Conservation (phyloP, 805 yeast genomes). For the Candida pini region DNA sequence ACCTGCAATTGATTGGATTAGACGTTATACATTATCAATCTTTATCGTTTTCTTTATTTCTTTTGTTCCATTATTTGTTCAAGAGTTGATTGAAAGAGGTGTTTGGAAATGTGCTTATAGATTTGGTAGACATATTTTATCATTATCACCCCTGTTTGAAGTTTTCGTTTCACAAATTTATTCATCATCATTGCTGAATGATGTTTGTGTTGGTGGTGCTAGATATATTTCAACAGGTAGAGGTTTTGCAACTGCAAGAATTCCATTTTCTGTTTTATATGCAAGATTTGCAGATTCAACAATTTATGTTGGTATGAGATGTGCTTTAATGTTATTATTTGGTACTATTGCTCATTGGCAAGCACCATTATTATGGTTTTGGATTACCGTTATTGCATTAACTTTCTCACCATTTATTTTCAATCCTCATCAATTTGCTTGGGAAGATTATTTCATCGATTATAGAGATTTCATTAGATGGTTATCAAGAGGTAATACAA, state of each 20-base stretch:
- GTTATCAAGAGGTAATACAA: constrained; percentile 86
- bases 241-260: constrained; percentile 80
- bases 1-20: constrained; percentile 76
- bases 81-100: constrained; percentile 80
- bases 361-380: constrained; percentile 92
- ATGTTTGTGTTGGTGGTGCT: constrained; percentile 80
- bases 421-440: constrained; percentile 96
- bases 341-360: constrained; percentile 84
- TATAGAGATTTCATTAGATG: constrained; percentile 90
- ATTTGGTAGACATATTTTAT: constrained; percentile 60
- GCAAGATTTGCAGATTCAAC: constrained; percentile 79
- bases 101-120: constrained; percentile 68
- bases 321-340: constrained; percentile 62
- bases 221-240: constrained; percentile 83
- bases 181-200: constrained; percentile 63
- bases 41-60: constrained; percentile 79
- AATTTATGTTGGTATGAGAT: constrained; percentile 79
- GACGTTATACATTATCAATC: constrained; percentile 75
- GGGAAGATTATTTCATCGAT: constrained; percentile 94
- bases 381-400: constrained; percentile 87
- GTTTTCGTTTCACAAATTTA: constrained; percentile 78
- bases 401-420: constrained; percentile 89
- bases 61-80: constrained; percentile 71
- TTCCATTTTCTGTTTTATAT: constrained; percentile 67
- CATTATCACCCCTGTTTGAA: constrained; percentile 77